Evolutionary conservation across 1,284 basidiomycete species (phyloP), one percentile per base, ranked within the genome.

Genomic region (Somion occarium): DNA sequence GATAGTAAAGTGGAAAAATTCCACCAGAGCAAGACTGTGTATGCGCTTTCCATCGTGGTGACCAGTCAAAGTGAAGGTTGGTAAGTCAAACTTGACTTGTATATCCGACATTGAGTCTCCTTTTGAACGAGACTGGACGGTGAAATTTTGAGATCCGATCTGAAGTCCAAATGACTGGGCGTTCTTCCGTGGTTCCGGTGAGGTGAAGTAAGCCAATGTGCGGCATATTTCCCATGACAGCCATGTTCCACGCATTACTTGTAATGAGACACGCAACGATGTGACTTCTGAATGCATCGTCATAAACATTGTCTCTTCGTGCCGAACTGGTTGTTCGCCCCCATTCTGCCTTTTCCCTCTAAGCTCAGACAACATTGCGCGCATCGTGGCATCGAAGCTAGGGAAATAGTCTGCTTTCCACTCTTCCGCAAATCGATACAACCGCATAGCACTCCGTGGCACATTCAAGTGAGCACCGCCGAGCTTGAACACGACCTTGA

Each of bases 231-330:
- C 78, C 86, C 84, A 90, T 15, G 84, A 82, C 22, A 91, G 65
- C 89, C 89, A 92, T 1, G 88, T 91, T 15, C 87, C 88, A 55
- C 83, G 86, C 85, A 91, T 89, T 42, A 91, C 82, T 59, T 90
- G 88, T 1, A 91, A 73, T 4, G 78, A 79, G 7, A 88, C 70
- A 26, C 75, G 75, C 15, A 80, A 59, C 13, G 73, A 74, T 4
- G 64, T 58, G 5, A 88, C 52, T 30, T 73, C 69, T 4, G 76
- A 70, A 57, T 85, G 78, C 12, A 88, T 51, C 9, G 52, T 52
- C 3, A 63, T 61, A 13, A 64, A 62, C 3, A 52, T 44, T 20
- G 59, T 57, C n/a, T 46, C 57, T 22, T 53, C 38, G n/a, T 51
- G 51, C 22, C 63, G 56, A 18, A 13, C 48, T 59, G 15, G 70